A percentile compares a stretch with the other conserved stretches of the same genome.
Conservation (phyloP, 768 basidiomycete species). For the Phaffia australis region DNA sequence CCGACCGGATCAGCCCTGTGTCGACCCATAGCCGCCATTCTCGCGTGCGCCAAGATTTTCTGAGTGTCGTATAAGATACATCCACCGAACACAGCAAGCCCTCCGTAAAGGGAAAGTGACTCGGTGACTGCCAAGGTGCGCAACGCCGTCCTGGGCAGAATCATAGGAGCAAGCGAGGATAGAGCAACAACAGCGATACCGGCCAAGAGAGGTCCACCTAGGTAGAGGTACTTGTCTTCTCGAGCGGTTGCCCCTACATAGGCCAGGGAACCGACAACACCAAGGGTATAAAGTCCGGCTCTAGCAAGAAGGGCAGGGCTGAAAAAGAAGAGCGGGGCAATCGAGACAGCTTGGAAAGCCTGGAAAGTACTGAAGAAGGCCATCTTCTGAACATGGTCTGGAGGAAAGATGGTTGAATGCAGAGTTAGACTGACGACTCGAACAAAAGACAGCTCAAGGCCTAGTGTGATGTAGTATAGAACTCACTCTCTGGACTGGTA, state of each 20-base stretch:
- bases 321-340: conserved; percentile 81
- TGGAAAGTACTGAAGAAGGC: conserved; percentile 51
- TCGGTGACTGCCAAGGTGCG: conserved; percentile 66
- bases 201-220: conserved; percentile 78
- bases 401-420: conserved; percentile 41
- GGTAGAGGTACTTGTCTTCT: conserved; percentile 74
- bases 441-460: background rate
- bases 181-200: conserved; percentile 81
- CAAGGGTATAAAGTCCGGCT: conserved; percentile 76
- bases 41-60: conserved; percentile 62
- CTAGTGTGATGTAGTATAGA: conserved; percentile 41
- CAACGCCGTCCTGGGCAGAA: conserved; percentile 63
- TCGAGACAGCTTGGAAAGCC: conserved; percentile 69
- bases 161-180: conserved; percentile 76
- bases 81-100: conserved; percentile 74
- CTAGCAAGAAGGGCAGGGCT: conserved; percentile 68
- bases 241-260: conserved; percentile 81
- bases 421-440: background rate
- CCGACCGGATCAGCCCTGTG: conserved; percentile 63
- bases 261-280: conserved; percentile 67
- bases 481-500: conserved; percentile 38
- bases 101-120: conserved; percentile 71
- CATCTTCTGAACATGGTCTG: conserved; percentile 14
- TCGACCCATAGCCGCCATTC: conserved; percentile 56
- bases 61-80: conserved; percentile 72